A percentile compares a stretch with the other conserved stretches of the same genome.
phyloP scores from a whole-genome alignment of 2,329 filamentous ascomycete genomes.

The Madurella fahalii region DNA sequence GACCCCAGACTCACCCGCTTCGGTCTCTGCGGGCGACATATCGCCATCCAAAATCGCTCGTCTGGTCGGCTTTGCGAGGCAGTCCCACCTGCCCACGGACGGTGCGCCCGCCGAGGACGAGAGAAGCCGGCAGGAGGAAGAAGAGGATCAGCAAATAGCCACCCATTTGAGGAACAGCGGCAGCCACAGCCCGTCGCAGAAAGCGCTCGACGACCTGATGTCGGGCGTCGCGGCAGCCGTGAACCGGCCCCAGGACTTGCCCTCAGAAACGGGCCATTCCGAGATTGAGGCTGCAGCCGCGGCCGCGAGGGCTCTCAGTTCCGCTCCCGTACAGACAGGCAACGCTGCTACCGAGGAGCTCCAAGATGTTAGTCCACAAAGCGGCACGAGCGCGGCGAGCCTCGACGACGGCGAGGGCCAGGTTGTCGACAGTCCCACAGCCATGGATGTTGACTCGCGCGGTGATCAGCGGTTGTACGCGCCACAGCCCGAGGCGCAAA shows the following conservation, averaged over 20 bases:
- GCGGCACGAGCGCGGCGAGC: conserved; percentile 37
- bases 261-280: conserved; percentile 25
- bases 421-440: conserved; percentile 48
- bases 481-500: conserved; percentile 42
- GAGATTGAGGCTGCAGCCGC: conserved; percentile 40
- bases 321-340: conserved; percentile 31
- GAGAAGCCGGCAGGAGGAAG: conserved; percentile 46
- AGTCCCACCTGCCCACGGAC: conserved; percentile 46
- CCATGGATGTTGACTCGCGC: conserved; percentile 52
- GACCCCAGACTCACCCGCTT: conserved; percentile 39
- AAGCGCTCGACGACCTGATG: conserved; percentile 51
- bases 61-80: conserved; percentile 39
- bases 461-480: conserved; percentile 33
- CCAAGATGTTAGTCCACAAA: conserved; percentile 43
- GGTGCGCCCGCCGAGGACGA: conserved; percentile 53
- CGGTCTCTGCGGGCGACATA: conserved; percentile 34
- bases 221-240: conserved; percentile 49
- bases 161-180: conserved; percentile 8
- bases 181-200: conserved; percentile 45
- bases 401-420: conserved; percentile 37
- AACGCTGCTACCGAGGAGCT: conserved; percentile 36
- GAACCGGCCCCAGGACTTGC: conserved; percentile 53
- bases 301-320: conserved; percentile 35
- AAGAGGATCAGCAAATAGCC: conserved; percentile 37
- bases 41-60: conserved; percentile 54